Evolutionary conservation across 345 rosid genomes (phyloP), one percentile per base, ranked within the genome.

Genomic region (Eutrema yunnanense): DNA sequence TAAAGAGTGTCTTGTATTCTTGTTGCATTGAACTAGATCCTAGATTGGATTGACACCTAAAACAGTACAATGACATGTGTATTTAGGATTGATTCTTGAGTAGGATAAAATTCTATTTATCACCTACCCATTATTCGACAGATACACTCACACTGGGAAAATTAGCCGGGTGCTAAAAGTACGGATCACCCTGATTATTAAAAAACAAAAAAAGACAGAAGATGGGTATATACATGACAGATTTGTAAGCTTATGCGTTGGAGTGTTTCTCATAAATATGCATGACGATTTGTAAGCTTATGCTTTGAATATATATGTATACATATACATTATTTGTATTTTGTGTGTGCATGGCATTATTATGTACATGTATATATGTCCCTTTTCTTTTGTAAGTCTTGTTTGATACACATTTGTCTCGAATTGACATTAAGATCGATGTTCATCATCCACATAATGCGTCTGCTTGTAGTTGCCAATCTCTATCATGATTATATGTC

Each of bases 211-310:
- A 22, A 8, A n/a, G n/a, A n/a, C n/a, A n/a, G n/a, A n/a, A n/a
- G n/a, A n/a, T n/a, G n/a, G n/a, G 77, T 73, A 19, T 42, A 29
- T 47, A 8, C 77, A 27, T 47, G 77, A 73, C 65, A 65, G 34
- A 14, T 65, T 73, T 73, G 77, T 73, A 65, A 47, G 65, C 46
- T 65, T 48, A 56, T 73, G 77, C 22, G 29, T 73, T 73, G 77
- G 65, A 58, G 11, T 32, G 36, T 56, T 38, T 56, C 65, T 47
- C 50, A 37, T 14, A 11, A 6, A 29, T 32, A 48, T 65, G 59
- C 42, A 73, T 65, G 58, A 55, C 43, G n/a, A 46, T 58, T 73
- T 73, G 65, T 37, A 73, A 36, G 22, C 51, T 65, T 65, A 30
- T 55, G 71, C 58, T 63, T 63, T 52, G 48, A 36, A 37, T 42